Evolutionary conservation across 2,329 filamentous ascomycete genomes (phyloP).

Genomic region (Aciculosporium take): DNA sequence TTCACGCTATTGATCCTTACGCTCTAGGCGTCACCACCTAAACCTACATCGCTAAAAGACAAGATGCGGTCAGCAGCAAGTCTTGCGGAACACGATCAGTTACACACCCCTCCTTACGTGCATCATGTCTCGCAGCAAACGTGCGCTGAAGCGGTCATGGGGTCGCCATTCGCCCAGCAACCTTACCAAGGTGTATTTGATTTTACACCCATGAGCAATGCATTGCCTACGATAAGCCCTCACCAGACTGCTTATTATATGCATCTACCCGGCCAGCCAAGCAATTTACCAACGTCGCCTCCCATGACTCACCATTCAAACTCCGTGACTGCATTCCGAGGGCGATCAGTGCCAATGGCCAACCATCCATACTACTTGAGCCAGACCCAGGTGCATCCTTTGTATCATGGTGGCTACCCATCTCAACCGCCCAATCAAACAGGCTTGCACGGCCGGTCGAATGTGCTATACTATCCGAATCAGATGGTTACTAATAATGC

Average conservation of each 20-base stretch:
- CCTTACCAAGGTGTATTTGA: conserved; percentile 25
- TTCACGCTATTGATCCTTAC: not conserved
- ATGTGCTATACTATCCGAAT: conserved; percentile 29
- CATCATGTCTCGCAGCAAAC: not conserved
- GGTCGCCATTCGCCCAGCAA: conserved; percentile 13
- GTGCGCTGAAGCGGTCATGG: conserved; percentile 26
- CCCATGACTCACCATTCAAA: conserved; percentile 23
- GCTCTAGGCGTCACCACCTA: not conserved
- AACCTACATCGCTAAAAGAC: not conserved
- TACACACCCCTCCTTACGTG: not conserved
- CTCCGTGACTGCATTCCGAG: conserved; percentile 27
- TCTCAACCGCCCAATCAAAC: conserved; percentile 22
- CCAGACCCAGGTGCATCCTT: conserved; percentile 30
- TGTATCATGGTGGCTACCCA: conserved; percentile 27
- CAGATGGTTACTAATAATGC: conserved; percentile 28
- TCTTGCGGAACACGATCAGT: not conserved
- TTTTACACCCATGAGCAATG: conserved; percentile 30
- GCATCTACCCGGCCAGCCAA: conserved; percentile 19
- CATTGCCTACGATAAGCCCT: conserved; percentile 26
- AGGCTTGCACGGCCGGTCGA: conserved; percentile 22
- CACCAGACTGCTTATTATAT: conserved; percentile 18
- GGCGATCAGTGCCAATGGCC: conserved; percentile 24
- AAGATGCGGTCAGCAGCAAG: not conserved
- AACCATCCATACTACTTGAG: conserved; percentile 33
- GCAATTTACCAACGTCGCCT: conserved; percentile 21